Evolutionary conservation across 805 yeast species (phyloP).

Genomic region (Phaffomyces opuntiae): DNA sequence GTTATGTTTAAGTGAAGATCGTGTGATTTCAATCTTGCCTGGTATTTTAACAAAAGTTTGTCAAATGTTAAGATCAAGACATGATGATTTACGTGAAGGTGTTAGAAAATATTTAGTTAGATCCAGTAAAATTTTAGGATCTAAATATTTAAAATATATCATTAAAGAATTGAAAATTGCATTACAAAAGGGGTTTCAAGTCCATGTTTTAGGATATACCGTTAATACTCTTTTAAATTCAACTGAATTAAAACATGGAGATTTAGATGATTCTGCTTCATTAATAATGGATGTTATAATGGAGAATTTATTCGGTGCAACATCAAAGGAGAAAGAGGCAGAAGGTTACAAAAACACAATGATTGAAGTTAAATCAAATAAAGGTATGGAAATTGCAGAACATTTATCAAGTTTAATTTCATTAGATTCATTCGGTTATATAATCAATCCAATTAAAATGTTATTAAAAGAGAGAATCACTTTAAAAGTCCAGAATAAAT

Average conservation of each 20-base stretch:
- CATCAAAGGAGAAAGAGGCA: slow-evolving; percentile 91
- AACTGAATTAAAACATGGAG: slow-evolving; percentile 56
- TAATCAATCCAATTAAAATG: slow-evolving; percentile 64
- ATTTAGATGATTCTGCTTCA: slow-evolving; percentile 59
- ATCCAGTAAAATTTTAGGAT: slow-evolving; percentile 60
- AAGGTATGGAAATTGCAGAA: slow-evolving; percentile 84
- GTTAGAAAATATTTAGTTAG: slow-evolving; percentile 69
- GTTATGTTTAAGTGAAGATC: slow-evolving; percentile 51
- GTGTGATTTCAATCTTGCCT: slow-evolving; percentile 57
- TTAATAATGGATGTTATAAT: slow-evolving; percentile 65
- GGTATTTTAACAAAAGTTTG: slow-evolving; percentile 82
- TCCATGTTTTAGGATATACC: slow-evolving; percentile 87
- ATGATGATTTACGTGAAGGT: slow-evolving; percentile 84
- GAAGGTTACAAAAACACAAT: slow-evolving; percentile 82
- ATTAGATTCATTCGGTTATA: slow-evolving; percentile 44
- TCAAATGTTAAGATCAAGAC: slow-evolving; percentile 76
- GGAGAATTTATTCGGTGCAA: slow-evolving; percentile 90
- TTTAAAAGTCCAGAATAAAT: slow-evolving; percentile 60
- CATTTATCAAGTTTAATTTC: slow-evolving; percentile 59
- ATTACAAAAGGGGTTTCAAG: slow-evolving; percentile 81
- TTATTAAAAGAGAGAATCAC: slow-evolving; percentile 58
- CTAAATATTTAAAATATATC: slow-evolving; percentile 65
- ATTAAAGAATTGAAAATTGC: slow-evolving; percentile 74
- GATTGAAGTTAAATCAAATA: slow-evolving; percentile 85
- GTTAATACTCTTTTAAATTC: slow-evolving; percentile 65